A percentile compares a stretch with the other conserved stretches of the same genome.
These are phyloP conservation scores for Elaeis guineensis DNA, from an alignment of 176 grass and related monocot species.

Conservation along the genomic window DNA sequence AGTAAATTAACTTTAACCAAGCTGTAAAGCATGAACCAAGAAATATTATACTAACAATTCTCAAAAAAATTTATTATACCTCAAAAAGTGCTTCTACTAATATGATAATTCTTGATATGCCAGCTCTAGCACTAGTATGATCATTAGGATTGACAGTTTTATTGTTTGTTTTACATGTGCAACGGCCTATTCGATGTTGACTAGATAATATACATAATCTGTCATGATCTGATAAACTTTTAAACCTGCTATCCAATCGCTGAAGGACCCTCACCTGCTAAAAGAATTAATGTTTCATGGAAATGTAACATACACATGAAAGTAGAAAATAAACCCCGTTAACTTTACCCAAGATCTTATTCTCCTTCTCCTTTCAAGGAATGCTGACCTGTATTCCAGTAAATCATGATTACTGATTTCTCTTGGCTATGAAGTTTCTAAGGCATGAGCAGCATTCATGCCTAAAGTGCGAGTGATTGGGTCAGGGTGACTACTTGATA, in stretches of 20 bases:
- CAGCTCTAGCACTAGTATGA: conserved; percentile 56
- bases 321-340: conserved; percentile 24
- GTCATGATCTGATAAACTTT: conserved; percentile 81
- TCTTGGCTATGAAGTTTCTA: conserved; percentile 25
- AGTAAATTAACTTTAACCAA: neutral
- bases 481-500: conserved; percentile 22
- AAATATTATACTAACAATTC: conserved; percentile 1
- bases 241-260: conserved; percentile 86
- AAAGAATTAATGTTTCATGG: conserved; percentile 12
- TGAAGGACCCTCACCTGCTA: conserved; percentile 88
- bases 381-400: conserved; percentile 77
- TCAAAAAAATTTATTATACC: conserved; percentile 33
- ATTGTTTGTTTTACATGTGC: conserved; percentile 62
- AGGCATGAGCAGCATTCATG: neutral
- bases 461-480: conserved; percentile 6
- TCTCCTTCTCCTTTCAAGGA: conserved; percentile 89
- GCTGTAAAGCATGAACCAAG: conserved; percentile 10
- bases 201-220: conserved; percentile 90
- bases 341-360: conserved; percentile 81
- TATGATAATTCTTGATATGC: conserved; percentile 98
- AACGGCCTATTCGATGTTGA: conserved; percentile 71
- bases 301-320: neutral
- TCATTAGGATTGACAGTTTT: conserved; percentile 67
- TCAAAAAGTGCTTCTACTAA: conserved; percentile 94
- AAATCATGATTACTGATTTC: conserved; percentile 51